Conservation (phyloP, 805 yeast genomes). For the Sugiyamaella lignohabitans region DNA sequence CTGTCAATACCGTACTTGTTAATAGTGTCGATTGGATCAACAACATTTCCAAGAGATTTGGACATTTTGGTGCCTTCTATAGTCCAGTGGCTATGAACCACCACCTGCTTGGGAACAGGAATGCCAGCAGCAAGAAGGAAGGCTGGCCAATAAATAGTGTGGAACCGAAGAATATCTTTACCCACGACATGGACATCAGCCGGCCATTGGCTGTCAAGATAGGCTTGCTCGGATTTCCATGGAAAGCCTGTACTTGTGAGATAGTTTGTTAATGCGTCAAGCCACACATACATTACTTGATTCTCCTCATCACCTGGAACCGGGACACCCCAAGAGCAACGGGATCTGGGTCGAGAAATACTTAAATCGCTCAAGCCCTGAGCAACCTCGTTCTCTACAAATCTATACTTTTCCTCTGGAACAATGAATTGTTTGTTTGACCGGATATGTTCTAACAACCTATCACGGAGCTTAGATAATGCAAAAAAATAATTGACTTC, state of each 20-base stretch:
- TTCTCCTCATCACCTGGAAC: conserved; percentile 67
- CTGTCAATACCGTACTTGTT: conserved; percentile 54
- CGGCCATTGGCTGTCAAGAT: conserved; percentile 43
- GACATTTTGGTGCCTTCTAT: conserved; percentile 90
- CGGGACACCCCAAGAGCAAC: conserved; percentile 83
- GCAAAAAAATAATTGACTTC: conserved; percentile 87
- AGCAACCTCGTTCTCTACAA: conserved; percentile 52
- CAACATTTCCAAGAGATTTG: conserved; percentile 86
- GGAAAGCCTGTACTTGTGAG: conserved; percentile 66
- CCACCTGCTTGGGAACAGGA: conserved; percentile 61
- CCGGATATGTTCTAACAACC: conserved; percentile 45
- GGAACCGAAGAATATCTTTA: conserved; percentile 84
- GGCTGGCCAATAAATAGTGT: conserved; percentile 91
- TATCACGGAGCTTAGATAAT: conserved; percentile 52
- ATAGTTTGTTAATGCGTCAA: conserved; percentile 87
- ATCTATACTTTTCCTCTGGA: conserved; percentile 53
- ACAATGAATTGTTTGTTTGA: conserved; percentile 52
- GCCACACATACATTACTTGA: conserved; percentile 92
- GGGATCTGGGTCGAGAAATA: conserved; percentile 73
- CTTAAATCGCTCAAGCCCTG: conserved; percentile 59
- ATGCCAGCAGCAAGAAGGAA: conserved; percentile 77
- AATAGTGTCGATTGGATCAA: conserved; percentile 72
- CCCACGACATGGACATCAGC: conserved; percentile 77
- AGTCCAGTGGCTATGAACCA: conserved; percentile 94
- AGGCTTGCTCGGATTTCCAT: conserved; percentile 21